phyloP scores from a whole-genome alignment of 495 filamentous ascomycete species.

The Podospora tetraspora region DNA sequence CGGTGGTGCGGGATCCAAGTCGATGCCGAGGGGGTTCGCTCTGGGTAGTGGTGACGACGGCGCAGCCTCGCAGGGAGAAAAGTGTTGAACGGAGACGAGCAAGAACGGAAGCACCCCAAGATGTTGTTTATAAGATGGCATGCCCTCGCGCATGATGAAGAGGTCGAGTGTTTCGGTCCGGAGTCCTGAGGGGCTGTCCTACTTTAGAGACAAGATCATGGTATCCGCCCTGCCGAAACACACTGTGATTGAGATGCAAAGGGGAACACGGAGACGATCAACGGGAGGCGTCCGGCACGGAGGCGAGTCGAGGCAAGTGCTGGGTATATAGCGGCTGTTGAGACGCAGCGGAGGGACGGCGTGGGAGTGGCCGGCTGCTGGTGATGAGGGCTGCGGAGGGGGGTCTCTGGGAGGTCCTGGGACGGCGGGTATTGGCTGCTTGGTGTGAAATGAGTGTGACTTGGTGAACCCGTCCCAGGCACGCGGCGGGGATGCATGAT shows the following conservation, averaged over 20 bases:
- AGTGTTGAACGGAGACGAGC: conserved; percentile 24
- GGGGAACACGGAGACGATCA: conserved; percentile 27
- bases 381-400: conserved; percentile 10
- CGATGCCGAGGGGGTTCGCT: conserved; percentile 46
- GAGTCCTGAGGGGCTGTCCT: conserved; percentile 15
- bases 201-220: conserved; percentile 30
- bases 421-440: conserved; percentile 24
- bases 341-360: conserved; percentile 29
- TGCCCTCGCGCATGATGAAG: conserved; percentile 31
- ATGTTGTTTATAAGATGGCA: conserved; percentile 25
- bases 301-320: conserved; percentile 22
- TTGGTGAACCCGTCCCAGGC: conserved; percentile 30
- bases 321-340: conserved; percentile 54
- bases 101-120: conserved; percentile 30
- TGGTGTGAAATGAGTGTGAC: conserved; percentile 36
- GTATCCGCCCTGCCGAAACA: conserved; percentile 43
- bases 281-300: conserved; percentile 27
- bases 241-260: conserved; percentile 40
- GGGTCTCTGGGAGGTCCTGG: conserved; percentile 25
- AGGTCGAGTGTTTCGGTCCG: conserved; percentile 14
- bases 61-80: conserved; percentile 29
- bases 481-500: conserved; percentile 34
- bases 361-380: conserved; percentile 17
- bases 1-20: conserved; percentile 52
- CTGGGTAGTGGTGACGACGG: conserved; percentile 27